Conservation (phyloP, 495 filamentous ascomycete species). For the Trypethelium eluteriae region DNA sequence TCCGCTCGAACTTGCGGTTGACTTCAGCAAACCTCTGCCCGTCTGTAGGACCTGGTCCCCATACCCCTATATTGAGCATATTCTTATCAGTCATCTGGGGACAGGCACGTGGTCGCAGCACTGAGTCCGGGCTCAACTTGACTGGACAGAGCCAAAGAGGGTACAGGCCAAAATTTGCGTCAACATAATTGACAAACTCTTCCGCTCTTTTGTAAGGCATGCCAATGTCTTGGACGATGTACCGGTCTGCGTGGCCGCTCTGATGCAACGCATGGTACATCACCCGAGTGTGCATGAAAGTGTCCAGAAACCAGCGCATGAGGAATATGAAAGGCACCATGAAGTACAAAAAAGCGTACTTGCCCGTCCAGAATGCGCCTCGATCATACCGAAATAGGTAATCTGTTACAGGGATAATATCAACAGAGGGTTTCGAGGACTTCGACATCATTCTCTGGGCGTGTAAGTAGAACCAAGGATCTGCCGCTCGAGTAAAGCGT, state of each 20-base stretch:
- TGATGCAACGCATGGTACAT: conserved; percentile 55
- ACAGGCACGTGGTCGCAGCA: not conserved
- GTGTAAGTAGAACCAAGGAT: conserved; percentile 33
- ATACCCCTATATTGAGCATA: conserved; percentile 29
- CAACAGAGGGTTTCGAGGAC: conserved; percentile 30
- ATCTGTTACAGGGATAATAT: conserved; percentile 46
- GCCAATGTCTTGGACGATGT: conserved; percentile 53
- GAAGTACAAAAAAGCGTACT: conserved; percentile 50
- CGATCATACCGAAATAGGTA: conserved; percentile 58
- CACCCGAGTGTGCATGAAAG: conserved; percentile 58
- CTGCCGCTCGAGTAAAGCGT: conserved; percentile 23
- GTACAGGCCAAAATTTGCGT: conserved; percentile 44
- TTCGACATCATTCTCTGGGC: conserved; percentile 15
- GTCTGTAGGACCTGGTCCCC: conserved; percentile 25
- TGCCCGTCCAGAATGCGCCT: conserved; percentile 53
- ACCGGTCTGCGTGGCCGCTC: conserved; percentile 45
- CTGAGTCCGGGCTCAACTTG: conserved; percentile 14
- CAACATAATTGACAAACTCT: conserved; percentile 47
- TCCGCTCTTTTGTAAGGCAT: conserved; percentile 45
- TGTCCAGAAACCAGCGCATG: conserved; percentile 52
- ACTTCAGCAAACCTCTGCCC: conserved; percentile 20
- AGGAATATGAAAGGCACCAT: conserved; percentile 46
- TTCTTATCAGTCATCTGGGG: conserved; percentile 11
- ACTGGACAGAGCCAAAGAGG: conserved; percentile 56
- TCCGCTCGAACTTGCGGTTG: conserved; percentile 29